Conservation (phyloP, 176 grass and related monocot genomes). For the Urochloa ruziziensis region DNA sequence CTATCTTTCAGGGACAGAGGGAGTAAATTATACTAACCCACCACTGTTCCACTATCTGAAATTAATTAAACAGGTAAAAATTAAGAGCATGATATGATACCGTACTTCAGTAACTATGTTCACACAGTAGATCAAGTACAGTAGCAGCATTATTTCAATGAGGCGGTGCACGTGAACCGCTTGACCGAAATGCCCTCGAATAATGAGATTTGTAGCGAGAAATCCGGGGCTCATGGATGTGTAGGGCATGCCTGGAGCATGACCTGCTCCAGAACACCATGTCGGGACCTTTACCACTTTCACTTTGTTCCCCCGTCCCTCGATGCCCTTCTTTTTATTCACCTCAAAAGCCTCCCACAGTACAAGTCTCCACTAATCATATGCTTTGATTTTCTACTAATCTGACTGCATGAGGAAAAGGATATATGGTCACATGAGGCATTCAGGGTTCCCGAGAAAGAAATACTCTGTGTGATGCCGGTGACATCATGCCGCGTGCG, state of each 20-base stretch:
- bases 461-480: background rate
- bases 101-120: background rate
- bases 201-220: background rate
- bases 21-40: background rate
- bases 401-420: background rate
- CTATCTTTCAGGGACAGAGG: too few species aligned
- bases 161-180: background rate
- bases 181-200: background rate
- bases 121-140: background rate
- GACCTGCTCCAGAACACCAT: constrained; percentile 38
- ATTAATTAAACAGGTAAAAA: background rate
- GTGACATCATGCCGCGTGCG: constrained; percentile 25
- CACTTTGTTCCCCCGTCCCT: background rate
- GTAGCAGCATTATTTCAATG: background rate
- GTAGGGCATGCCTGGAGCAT: constrained; percentile 41
- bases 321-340: background rate
- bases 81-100: background rate
- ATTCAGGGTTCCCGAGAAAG: constrained; percentile 17
- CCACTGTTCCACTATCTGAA: background rate
- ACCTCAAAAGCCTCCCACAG: constrained; percentile 28
- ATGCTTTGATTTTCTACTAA: constrained; percentile 13
- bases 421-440: constrained; percentile 31
- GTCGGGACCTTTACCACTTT: background rate
- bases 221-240: background rate
- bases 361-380: constrained; percentile 27